These are phyloP conservation scores for Ilyonectria sp. DNA, from an alignment of 2,329 filamentous ascomycete species.

Conservation along the genomic window DNA sequence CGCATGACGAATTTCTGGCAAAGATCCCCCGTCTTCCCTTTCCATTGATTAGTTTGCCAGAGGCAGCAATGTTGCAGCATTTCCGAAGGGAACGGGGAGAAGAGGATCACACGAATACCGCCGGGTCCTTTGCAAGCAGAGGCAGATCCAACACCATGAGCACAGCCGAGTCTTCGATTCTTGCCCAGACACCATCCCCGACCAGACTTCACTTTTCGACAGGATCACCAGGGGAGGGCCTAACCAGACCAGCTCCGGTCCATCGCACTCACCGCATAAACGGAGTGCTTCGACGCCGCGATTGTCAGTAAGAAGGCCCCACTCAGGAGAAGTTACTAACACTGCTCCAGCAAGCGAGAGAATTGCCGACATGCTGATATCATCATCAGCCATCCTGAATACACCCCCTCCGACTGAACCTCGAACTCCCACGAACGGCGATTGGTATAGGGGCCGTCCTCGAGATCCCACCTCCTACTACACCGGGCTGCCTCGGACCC, in stretches of 20 bases:
- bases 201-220: slow-evolving; percentile 30
- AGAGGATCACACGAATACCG: slow-evolving; percentile 55
- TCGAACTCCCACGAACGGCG: slow-evolving; percentile 21
- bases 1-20: slow-evolving; percentile 43
- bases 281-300: slow-evolving; percentile 25
- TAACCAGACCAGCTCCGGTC: slow-evolving; percentile 35
- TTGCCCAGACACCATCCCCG: slow-evolving; percentile 48
- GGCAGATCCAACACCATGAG: slow-evolving; percentile 51
- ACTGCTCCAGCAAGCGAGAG: slow-evolving; percentile 40
- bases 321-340: slow-evolving; percentile 8
- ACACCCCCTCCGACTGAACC: slow-evolving; percentile 33
- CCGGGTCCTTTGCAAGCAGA: slow-evolving; percentile 48
- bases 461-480: slow-evolving; percentile 26
- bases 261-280: slow-evolving; percentile 31
- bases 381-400: slow-evolving; percentile 46
- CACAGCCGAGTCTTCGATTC: slow-evolving; percentile 46
- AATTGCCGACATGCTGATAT: slow-evolving; percentile 42
- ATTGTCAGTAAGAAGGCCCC: slow-evolving; percentile 37
- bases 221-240: slow-evolving; percentile 6
- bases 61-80: slow-evolving; percentile 54
- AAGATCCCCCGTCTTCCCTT: slow-evolving; percentile 53
- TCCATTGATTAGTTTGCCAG: slow-evolving; percentile 55
- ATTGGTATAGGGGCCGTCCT: slow-evolving; percentile 32
- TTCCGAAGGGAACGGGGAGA: slow-evolving; percentile 53
- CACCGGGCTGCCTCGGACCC: slow-evolving; percentile 37